phyloP scores from a whole-genome alignment of 345 rosid species.

The Citrus unshiu region DNA sequence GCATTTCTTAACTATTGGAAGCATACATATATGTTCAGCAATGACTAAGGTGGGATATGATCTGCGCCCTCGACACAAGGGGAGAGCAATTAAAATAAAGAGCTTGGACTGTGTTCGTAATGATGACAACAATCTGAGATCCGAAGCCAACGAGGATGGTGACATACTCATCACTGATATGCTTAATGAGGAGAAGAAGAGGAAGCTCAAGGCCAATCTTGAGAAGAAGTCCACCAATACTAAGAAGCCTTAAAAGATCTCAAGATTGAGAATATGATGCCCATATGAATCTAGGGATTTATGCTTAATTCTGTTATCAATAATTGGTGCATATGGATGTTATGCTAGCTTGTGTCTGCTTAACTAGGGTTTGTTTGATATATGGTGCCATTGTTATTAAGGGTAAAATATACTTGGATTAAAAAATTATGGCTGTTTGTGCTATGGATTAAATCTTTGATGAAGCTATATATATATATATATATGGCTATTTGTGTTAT shows the following conservation, averaged over 20 bases:
- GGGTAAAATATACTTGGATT: no score
- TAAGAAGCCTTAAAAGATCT: not conserved
- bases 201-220: not conserved
- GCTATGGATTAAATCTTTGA: no score
- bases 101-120: not conserved
- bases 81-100: not conserved
- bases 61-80: not conserved
- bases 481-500: no score
- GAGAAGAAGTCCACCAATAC: not conserved
- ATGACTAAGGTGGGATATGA: not conserved
- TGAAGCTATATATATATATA: no score
- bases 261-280: not conserved
- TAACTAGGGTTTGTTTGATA: no score
- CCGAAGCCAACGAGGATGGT: not conserved
- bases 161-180: not conserved
- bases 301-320: not conserved
- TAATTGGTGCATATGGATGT: not conserved
- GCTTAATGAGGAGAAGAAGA: not conserved
- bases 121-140: not conserved
- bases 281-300: not conserved
- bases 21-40: not conserved
- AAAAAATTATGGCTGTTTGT: no score
- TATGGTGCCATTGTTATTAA: no score
- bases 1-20: not conserved
- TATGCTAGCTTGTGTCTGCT: not conserved